Base-by-base conservation (phyloP, 2,329 filamentous ascomycete species). In the Sclerotinia borealis region DNA sequence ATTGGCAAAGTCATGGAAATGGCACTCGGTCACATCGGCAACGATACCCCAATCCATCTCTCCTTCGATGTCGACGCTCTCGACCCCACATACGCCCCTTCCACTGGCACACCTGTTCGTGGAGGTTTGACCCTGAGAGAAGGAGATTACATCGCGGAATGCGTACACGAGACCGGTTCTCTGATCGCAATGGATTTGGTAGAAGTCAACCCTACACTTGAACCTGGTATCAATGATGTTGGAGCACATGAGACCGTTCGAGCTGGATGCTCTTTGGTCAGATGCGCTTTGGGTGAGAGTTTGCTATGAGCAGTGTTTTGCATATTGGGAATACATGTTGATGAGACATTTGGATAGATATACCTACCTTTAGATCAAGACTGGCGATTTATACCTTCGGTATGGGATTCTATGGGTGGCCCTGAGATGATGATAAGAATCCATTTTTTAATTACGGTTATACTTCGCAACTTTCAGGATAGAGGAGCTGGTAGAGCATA, bases 1-100 rank as follows among this genome's bases (percentile, higher is more conserved):
- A 99, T 99, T 72, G 95, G 95, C 62, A 89, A 89, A 68, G 92
- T 99, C 68, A 92, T 99, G 79, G 95, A 98, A 73, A 96, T 97
- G 93, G 93, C 93, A n/a, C 83, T 99, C 60, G 93, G 89, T 37
- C 93, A 97, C 80, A 96, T 98, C 69, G 95, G 95, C 70, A 85
- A 81, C 73, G 95, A 98, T 75, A 97, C 93, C 0, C 95, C 95
- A 48, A 97, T 99, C 74, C 95, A 99, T 77, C 85, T 99, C 65
- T 96, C 92, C 43, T 98, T 99, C 72, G 95, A 99, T 75, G 92
- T 99, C 69, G 95, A 99, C 76, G 95, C 93, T 29, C 83, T 98
- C 65, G 95, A 99, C 76, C 95, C 95, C 34, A 89, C 92, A 83
- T 97, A 92, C 89, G 95, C 95, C 45, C 95, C 95, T 29, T 95